Evolutionary conservation across 768 basidiomycete species (phyloP), one percentile per base, ranked within the genome.

Genomic region (Dioszegia hungarica): DNA sequence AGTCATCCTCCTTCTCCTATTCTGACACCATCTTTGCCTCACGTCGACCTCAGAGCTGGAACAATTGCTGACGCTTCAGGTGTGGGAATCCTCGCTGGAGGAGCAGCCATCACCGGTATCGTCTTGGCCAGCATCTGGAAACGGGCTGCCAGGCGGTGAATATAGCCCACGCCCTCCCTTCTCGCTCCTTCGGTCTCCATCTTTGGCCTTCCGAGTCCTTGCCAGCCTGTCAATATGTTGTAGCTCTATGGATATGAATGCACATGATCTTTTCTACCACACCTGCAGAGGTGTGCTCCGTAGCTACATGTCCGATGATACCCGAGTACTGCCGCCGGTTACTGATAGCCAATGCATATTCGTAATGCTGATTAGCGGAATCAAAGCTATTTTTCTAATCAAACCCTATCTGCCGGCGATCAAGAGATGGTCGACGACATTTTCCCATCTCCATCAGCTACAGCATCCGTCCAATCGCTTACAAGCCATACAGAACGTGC

Each of bases 1-100:
- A 57, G 75, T 62, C 43, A 51, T 37, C 10, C 15, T 28, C 34
- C 33, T n/a, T 15, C 25, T 9, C 38, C 27, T 19, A 14, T 22
- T 15, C 12, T 20, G 22, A 29, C 37, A 20, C 40, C 25, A 31
- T 39, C 38, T 33, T 34, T 43, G 1, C 10, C 24, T 38, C 25
- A 1, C 6, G 10, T 52, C 22, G 19, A 17, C 11, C 51, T 28
- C 1, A 9, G 9, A 41, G 14, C 38, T n/a, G n/a, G 39, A 1
- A 28, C 19, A 27, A 8, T 5, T 8, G 52, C 54, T 56, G 44
- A 47, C n/a, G 25, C 20, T 29, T 5, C 38, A 75, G 95, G 95
- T 44, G 91, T 99, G 87, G 95, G 92, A 14, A 81, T 99, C 39
- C 90, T 86, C 19, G 93, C 93, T 48, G 90, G 92, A 53, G 86